These are phyloP conservation scores for Starmerella apis DNA, from an alignment of 805 yeast species.

Conservation along the genomic window DNA sequence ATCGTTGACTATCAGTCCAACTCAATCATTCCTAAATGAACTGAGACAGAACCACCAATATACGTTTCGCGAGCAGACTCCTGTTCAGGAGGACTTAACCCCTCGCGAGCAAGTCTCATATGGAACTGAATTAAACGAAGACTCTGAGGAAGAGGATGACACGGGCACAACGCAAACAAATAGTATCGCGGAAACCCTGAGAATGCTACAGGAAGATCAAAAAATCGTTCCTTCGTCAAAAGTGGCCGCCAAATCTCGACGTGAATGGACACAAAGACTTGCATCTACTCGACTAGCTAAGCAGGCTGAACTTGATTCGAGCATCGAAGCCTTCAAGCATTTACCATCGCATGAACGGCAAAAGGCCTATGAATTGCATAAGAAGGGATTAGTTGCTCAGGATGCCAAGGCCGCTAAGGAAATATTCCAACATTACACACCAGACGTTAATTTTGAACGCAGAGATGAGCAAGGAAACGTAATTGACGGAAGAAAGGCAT, in stretches of 20 bases:
- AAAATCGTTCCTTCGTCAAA: not conserved
- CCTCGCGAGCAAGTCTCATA: no score
- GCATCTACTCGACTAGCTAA: conserved; percentile 20
- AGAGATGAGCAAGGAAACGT: conserved; percentile 54
- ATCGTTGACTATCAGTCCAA: not conserved
- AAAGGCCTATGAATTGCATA: conserved; percentile 27
- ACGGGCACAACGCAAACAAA: not conserved
- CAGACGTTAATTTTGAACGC: conserved; percentile 43
- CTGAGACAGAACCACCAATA: not conserved
- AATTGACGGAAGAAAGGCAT: conserved; percentile 59
- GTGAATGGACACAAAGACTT: conserved; percentile 16
- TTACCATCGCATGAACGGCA: conserved; percentile 31
- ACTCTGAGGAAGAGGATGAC: not conserved
- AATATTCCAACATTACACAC: conserved; percentile 35
- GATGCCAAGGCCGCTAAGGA: conserved; percentile 28
- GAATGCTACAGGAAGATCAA: conserved; percentile 24
- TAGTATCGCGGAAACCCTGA: conserved; percentile 35
- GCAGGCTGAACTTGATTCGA: conserved; percentile 21
- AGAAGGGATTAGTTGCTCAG: conserved; percentile 24
- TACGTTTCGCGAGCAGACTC: no score
- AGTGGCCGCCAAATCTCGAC: not conserved
- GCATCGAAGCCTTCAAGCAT: conserved; percentile 23
- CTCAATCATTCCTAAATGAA: not conserved
- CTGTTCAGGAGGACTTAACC: no score
- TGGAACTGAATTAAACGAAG: not conserved